Base-by-base conservation (phyloP, 106 monocot species). In the Dioscorea alata region DNA sequence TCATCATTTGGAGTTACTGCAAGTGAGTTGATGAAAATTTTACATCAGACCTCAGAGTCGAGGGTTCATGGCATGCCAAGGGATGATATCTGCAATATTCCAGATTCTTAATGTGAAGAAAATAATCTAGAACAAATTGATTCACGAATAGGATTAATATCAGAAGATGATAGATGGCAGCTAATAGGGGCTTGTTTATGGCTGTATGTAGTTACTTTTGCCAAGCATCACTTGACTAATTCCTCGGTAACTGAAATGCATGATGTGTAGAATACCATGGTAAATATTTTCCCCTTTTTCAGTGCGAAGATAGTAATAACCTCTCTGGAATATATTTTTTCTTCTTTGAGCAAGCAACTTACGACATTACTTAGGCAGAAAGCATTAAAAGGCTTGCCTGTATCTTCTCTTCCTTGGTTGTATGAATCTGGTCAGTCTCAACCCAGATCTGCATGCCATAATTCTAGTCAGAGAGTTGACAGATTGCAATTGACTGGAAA, bases 111-210 rank as follows among this genome's bases (percentile, higher is more conserved):
- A 12, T 32, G 35, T 28, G 42, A 63, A 61, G 25, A 80, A 53
- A 60, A 14, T 10, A 42, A 75, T 42, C 17, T 23, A 54, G 48
- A 81, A 73, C 61, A 31, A 66, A 73, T 17, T 73, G 76, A 61
- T n/a, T 33, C 31, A 60, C 23, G 21, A 42, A 68, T 48, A 32
- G 56, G 70, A 48, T 28, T 51, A 20, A 69, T 74, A 23, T 61
- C 79, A 60, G 68, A 76, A 65, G 82, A 85, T 82, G 89, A 85
- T 57, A 87, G 58, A 48, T 90, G 92, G 97, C 67, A 72, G 16
- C 24, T 97, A 7, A 74, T 90, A 57, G 75, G 79, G 57, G 58
- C 62, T 74, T 92, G 68, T 76, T 70, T 97, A 51, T 97, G 89
- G 92, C 71, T 72, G n/a, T 79, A 69, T 50, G 22, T 87, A 15